These are phyloP conservation scores for Magnolia sinica DNA, from an alignment of 164 flowering plant species.

Conservation along the genomic window DNA sequence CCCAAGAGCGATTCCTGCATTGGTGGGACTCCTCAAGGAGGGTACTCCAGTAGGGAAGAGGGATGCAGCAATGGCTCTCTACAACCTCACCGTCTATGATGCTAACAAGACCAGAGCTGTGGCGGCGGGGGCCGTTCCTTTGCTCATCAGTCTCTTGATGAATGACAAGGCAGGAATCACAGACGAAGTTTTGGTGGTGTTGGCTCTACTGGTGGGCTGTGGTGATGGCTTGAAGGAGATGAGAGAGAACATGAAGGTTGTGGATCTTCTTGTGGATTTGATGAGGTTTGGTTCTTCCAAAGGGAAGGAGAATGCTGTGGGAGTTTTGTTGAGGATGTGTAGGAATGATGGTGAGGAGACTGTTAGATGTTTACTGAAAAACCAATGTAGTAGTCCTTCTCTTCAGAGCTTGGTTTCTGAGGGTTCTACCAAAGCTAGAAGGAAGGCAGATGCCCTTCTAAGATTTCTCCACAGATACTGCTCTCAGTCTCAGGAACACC, in stretches of 20 bases:
- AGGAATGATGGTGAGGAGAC: slow-evolving; percentile 61
- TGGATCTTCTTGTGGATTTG: slow-evolving; percentile 53
- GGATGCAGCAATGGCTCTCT: slow-evolving; percentile 75
- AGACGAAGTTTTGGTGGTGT: slow-evolving; percentile 57
- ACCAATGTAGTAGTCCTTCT: slow-evolving; percentile 58
- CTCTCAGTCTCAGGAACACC: slow-evolving; percentile 29
- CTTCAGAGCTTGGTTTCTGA: slow-evolving; percentile 49
- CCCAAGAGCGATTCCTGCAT: slow-evolving; percentile 51
- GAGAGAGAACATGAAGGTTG: slow-evolving; percentile 34
- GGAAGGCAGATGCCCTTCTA: slow-evolving; percentile 67
- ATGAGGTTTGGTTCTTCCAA: slow-evolving; percentile 62
- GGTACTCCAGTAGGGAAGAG: slow-evolving; percentile 66
- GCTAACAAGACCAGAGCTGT: slow-evolving; percentile 47
- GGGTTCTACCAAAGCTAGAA: slow-evolving; percentile 57
- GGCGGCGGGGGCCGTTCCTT: slow-evolving; percentile 53
- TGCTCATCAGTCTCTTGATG: slow-evolving; percentile 48
- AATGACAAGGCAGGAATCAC: slow-evolving; percentile 69
- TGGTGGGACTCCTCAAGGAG: slow-evolving; percentile 53
- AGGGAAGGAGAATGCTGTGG: slow-evolving; percentile 66
- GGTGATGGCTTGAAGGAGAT: slow-evolving; percentile 52
- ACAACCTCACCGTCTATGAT: slow-evolving; percentile 47
- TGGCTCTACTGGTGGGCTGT: slow-evolving; percentile 45
- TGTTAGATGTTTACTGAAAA: slow-evolving; percentile 42
- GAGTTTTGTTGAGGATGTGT: slow-evolving; percentile 63
- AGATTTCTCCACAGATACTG: slow-evolving; percentile 60